A percentile compares a stretch with the other conserved stretches of the same genome.
Evolutionary conservation across 768 basidiomycete genomes (phyloP).

Genomic region (Cystobasidium tubakii): DNA sequence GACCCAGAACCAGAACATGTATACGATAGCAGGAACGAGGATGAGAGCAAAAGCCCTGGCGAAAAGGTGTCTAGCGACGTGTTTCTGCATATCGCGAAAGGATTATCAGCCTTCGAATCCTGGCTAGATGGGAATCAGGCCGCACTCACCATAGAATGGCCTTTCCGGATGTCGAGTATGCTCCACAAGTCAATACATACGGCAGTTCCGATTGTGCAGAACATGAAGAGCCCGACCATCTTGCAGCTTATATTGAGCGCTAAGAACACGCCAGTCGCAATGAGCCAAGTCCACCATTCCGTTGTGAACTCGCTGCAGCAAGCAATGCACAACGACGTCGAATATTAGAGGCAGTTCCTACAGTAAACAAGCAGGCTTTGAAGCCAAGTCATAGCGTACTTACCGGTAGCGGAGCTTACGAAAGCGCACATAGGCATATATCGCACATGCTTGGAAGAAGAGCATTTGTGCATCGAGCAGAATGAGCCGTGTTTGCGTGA

Average conservation of each 20-base stretch:
- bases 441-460: conserved; percentile 89
- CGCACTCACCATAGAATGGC: conserved; percentile 60
- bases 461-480: conserved; percentile 88
- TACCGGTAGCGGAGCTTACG: conserved; percentile 85
- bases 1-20: conserved; percentile 90
- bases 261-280: conserved; percentile 84
- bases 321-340: background rate
- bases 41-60: conserved; percentile 82
- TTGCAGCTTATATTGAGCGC: conserved; percentile 96
- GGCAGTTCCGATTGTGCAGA: conserved; percentile 78
- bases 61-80: conserved; percentile 79
- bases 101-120: no score
- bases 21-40: conserved; percentile 76
- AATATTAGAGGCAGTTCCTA: no score
- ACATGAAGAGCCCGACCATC: conserved; percentile 91
- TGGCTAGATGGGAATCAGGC: no score
- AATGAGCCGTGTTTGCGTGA: conserved; percentile 93
- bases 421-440: conserved; percentile 89
- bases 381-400: conserved; percentile 30
- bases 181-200: conserved; percentile 93
- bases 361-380: background rate
- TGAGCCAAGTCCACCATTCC: conserved; percentile 92
- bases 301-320: conserved; percentile 68
- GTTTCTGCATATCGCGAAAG: conserved; percentile 60
- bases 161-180: conserved; percentile 74